These are phyloP conservation scores for Graphilbum sp. DNA, from an alignment of 2,329 filamentous ascomycete species.

Conservation along the genomic window DNA sequence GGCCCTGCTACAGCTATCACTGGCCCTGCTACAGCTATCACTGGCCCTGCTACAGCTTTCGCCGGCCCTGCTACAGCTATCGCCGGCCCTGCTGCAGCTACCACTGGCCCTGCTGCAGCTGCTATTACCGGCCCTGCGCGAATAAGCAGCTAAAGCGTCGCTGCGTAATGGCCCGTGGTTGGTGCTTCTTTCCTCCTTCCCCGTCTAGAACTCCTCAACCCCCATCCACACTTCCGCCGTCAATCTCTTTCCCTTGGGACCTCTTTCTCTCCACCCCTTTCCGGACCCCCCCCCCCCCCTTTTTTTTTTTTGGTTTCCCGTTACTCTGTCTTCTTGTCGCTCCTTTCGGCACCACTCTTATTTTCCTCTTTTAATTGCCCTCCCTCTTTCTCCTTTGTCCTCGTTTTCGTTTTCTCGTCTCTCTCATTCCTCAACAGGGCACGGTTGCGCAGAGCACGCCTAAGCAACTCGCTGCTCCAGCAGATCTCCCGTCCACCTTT, in stretches of 20 bases:
- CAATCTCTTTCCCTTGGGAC: slow-evolving; percentile 9
- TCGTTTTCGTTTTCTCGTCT: neutral
- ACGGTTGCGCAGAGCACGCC: neutral
- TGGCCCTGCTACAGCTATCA: too few relatives aligned
- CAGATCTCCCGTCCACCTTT: neutral
- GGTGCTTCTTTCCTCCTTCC: slow-evolving; percentile 6
- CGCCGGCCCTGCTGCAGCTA: too few relatives aligned
- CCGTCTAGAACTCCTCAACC: slow-evolving; percentile 3
- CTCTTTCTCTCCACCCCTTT: slow-evolving; percentile 9
- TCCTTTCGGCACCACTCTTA: slow-evolving; percentile 21
- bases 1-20: too few relatives aligned
- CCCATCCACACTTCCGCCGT: slow-evolving; percentile 1
- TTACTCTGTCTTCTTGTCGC: slow-evolving; percentile 19
- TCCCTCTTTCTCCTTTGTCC: slow-evolving; percentile 3
- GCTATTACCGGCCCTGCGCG: too few relatives aligned
- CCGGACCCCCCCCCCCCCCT: slow-evolving; percentile 13
- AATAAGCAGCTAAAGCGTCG: too few relatives aligned
- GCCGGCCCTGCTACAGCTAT: too few relatives aligned
- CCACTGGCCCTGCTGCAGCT: too few relatives aligned
- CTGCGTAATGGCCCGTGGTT: too few relatives aligned
- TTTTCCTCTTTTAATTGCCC: slow-evolving; percentile 15
- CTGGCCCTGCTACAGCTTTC: too few relatives aligned
- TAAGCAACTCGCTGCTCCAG: neutral
- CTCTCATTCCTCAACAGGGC: neutral
- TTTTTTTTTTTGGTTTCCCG: slow-evolving; percentile 16